These are phyloP conservation scores for Leccinum griseonigrum DNA, from an alignment of 1,284 basidiomycete species.

Conservation along the genomic window DNA sequence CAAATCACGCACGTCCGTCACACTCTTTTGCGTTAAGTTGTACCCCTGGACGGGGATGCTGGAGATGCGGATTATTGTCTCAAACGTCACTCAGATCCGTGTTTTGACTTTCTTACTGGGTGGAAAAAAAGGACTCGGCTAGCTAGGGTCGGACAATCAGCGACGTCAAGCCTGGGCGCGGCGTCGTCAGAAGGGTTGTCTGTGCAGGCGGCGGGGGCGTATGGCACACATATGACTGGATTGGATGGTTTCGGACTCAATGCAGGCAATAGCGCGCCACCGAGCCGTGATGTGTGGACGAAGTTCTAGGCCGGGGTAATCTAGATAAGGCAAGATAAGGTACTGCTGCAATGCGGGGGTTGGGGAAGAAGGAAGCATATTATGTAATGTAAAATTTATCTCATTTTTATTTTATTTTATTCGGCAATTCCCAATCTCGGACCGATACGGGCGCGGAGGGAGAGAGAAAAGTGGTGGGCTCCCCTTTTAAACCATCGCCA, in stretches of 20 bases:
- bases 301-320: conserved; percentile 29
- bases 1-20: conserved; percentile 7
- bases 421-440: conserved; percentile 25
- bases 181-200: conserved; percentile 3
- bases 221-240: conserved; percentile 4
- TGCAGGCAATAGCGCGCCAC: conserved; percentile 1
- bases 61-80: neutral
- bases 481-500: conserved; percentile 11
- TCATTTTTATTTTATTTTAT: neutral
- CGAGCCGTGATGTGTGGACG: conserved; percentile 1
- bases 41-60: neutral
- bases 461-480: conserved; percentile 4
- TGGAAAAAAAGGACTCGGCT: conserved; percentile 1
- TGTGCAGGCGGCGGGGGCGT: neutral
- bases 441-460: conserved; percentile 26
- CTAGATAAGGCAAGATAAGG: conserved; percentile 28
- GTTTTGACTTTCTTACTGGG: neutral
- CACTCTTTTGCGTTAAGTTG: neutral
- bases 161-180: conserved; percentile 1
- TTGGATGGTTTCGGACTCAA: conserved; percentile 8
- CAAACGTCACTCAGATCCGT: conserved; percentile 1
- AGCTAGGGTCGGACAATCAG: conserved; percentile 2
- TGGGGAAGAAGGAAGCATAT: conserved; percentile 6
- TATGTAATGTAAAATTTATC: conserved; percentile 16
- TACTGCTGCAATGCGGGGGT: conserved; percentile 21